Conservation (phyloP, 805 yeast genomes). For the Tetrapisispora namnaoensis region DNA sequence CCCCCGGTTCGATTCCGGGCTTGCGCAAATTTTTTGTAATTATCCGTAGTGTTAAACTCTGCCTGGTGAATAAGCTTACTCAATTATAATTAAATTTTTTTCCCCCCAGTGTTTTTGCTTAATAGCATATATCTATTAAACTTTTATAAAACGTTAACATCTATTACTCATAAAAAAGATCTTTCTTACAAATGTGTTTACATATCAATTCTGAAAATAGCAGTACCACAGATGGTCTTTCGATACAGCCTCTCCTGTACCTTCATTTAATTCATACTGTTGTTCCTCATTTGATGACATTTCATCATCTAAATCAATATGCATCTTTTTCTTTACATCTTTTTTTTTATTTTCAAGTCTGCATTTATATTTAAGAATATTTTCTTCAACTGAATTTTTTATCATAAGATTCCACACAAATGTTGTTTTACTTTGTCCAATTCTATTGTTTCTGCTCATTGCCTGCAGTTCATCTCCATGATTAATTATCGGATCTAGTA, state of each 20-base stretch:
- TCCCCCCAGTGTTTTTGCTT: too few species aligned
- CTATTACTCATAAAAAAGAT: constrained; percentile 44
- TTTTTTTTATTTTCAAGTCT: constrained; percentile 17
- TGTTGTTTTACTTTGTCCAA: constrained; percentile 76
- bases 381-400: constrained; percentile 79
- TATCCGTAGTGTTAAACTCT: too few species aligned
- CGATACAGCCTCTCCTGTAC: constrained; percentile 21
- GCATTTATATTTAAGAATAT: constrained; percentile 43
- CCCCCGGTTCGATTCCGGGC: constrained; percentile 5
- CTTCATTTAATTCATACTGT: constrained; percentile 20
- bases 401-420: constrained; percentile 90
- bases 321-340: constrained; percentile 2
- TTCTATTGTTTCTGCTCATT: constrained; percentile 81
- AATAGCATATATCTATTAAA: constrained; percentile 92
- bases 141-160: constrained; percentile 99
- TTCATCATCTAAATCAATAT: constrained; percentile 2
- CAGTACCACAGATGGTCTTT: constrained; percentile 26
- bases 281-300: constrained; percentile 12
- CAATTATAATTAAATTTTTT: too few species aligned
- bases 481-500: constrained; percentile 88
- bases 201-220: constrained; percentile 12
- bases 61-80: too few species aligned
- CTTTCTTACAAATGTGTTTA: background rate
- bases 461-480: constrained; percentile 86
- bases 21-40: background rate